phyloP scores from a whole-genome alignment of 2,329 filamentous ascomycete species.

The Colletotrichum acutatum region DNA sequence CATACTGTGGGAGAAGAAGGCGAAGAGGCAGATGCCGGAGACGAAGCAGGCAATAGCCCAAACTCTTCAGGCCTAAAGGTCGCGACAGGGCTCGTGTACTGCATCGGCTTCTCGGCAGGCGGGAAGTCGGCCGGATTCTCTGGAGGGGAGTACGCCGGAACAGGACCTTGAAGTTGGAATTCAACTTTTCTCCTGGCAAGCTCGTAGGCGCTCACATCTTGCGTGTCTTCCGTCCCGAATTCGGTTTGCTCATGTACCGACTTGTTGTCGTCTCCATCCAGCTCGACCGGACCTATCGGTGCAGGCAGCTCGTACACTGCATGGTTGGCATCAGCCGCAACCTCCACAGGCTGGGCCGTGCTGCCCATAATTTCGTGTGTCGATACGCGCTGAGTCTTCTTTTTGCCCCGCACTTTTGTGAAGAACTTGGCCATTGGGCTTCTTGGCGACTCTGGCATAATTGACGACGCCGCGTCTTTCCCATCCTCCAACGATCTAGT shows the following conservation, averaged over 20 bases:
- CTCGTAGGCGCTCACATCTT: slow-evolving; percentile 61
- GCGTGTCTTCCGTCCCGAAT: slow-evolving; percentile 52
- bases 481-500: slow-evolving; percentile 40
- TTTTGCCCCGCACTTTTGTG: slow-evolving; percentile 52
- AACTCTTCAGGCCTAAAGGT: slow-evolving; percentile 48
- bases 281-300: slow-evolving; percentile 57
- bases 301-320: slow-evolving; percentile 65
- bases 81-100: slow-evolving; percentile 46
- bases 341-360: slow-evolving; percentile 50
- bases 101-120: slow-evolving; percentile 45
- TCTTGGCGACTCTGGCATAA: slow-evolving; percentile 46
- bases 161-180: slow-evolving; percentile 60
- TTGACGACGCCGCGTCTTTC: slow-evolving; percentile 50
- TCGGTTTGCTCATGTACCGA: slow-evolving; percentile 53
- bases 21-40: slow-evolving; percentile 41
- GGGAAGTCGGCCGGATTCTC: slow-evolving; percentile 42
- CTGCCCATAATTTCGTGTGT: slow-evolving; percentile 41
- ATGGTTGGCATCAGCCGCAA: slow-evolving; percentile 56
- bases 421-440: slow-evolving; percentile 54
- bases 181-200: slow-evolving; percentile 61
- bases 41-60: slow-evolving; percentile 33
- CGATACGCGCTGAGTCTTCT: slow-evolving; percentile 26
- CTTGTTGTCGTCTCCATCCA: slow-evolving; percentile 54
- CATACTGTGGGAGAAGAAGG: slow-evolving; percentile 46
- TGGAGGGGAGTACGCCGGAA: slow-evolving; percentile 60